A percentile compares a stretch with the other conserved stretches of the same genome.
These are phyloP conservation scores for Panaeolus papilionaceus DNA, from an alignment of 768 basidiomycete genomes.

Conservation along the genomic window DNA sequence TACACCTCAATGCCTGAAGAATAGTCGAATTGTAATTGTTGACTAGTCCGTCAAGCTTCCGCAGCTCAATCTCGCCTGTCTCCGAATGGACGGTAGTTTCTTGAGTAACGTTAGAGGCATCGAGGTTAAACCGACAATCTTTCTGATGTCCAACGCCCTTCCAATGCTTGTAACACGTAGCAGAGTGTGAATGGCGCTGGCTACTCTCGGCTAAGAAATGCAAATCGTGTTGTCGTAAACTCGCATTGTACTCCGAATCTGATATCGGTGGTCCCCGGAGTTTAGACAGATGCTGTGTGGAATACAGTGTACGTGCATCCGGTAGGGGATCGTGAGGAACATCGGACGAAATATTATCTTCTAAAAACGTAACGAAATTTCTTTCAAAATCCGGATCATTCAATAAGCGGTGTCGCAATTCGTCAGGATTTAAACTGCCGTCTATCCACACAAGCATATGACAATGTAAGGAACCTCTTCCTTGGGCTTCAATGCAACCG, in stretches of 20 bases:
- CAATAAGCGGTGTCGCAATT: conserved; percentile 23
- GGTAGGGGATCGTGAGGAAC: background rate
- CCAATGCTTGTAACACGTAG: conserved; percentile 46
- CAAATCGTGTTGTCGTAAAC: conserved; percentile 27
- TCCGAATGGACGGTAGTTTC: conserved; percentile 29
- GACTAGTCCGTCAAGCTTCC: conserved; percentile 40
- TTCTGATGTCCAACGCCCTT: conserved; percentile 28
- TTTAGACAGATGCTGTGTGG: background rate
- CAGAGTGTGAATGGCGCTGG: conserved; percentile 39
- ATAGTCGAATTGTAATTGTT: conserved; percentile 48
- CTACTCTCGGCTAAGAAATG: conserved; percentile 30
- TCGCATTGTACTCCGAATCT: background rate
- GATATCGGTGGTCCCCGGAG: background rate
- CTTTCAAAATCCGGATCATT: conserved; percentile 8
- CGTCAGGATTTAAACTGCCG: conserved; percentile 36
- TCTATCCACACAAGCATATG: conserved; percentile 42
- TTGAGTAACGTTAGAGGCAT: conserved; percentile 21
- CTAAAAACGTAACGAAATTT: background rate
- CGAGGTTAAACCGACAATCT: conserved; percentile 38
- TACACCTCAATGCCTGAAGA: conserved; percentile 33
- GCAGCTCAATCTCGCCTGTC: conserved; percentile 35
- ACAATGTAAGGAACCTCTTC: conserved; percentile 39
- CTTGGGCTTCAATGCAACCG: conserved; percentile 40
- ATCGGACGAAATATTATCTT: background rate
- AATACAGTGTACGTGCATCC: background rate